phyloP scores from a whole-genome alignment of 257 asterid species.

The Parsonsia alboflavescens region DNA sequence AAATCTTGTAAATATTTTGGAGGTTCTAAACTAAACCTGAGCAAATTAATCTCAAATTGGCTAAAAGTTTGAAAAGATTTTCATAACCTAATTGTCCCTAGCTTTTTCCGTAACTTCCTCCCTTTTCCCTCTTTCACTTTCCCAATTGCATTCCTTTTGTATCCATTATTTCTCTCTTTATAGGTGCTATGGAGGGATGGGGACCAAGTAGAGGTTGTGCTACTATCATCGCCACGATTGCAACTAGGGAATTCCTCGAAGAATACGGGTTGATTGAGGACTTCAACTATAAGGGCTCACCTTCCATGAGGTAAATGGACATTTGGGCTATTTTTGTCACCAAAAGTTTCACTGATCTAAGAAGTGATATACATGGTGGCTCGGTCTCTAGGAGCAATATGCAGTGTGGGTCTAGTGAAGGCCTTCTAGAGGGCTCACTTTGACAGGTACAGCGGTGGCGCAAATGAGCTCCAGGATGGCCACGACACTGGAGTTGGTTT shows the following conservation, averaged over 20 bases:
- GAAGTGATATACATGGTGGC: slow-evolving; percentile 43
- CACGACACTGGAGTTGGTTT: slow-evolving; percentile 33
- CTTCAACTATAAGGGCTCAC: background rate
- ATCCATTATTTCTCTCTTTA: no score
- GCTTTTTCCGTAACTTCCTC: no score
- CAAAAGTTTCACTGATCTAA: slow-evolving; percentile 38
- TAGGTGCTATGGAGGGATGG: no score
- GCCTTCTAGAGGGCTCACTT: slow-evolving; percentile 29
- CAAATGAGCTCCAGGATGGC: slow-evolving; percentile 24
- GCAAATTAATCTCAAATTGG: no score
- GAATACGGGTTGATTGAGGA: background rate
- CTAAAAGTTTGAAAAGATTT: no score
- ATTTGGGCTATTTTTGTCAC: slow-evolving; percentile 43
- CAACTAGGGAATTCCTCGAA: background rate
- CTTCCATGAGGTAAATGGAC: slow-evolving; percentile 11
- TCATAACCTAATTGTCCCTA: no score
- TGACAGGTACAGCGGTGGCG: slow-evolving; percentile 35
- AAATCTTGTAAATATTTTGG: no score
- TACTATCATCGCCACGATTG: slow-evolving; percentile 6
- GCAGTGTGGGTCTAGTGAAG: slow-evolving; percentile 41
- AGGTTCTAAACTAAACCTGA: no score
- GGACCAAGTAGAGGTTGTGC: no score
- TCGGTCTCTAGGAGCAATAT: slow-evolving; percentile 43
- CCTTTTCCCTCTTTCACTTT: no score
- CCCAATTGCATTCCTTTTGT: no score